phyloP scores from a whole-genome alignment of 495 filamentous ascomycete genomes.

The Acidomyces sp. region DNA sequence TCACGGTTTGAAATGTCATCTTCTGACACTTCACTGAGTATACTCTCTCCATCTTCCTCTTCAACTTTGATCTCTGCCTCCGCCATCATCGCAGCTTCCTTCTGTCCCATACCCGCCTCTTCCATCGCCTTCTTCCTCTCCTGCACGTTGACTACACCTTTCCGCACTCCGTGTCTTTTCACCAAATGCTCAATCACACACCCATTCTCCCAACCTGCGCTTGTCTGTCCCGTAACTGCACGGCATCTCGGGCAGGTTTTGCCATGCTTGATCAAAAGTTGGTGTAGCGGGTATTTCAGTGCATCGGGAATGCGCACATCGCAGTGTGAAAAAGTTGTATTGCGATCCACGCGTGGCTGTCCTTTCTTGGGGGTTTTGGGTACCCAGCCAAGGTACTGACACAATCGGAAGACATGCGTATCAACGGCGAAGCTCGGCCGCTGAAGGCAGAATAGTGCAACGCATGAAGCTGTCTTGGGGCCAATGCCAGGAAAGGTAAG shows the following conservation, averaged over 20 bases:
- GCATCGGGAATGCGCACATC: slow-evolving; percentile 72
- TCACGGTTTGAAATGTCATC: too few species aligned
- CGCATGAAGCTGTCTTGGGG: slow-evolving; percentile 79
- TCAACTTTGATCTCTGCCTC: slow-evolving; percentile 10
- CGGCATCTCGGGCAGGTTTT: slow-evolving; percentile 66
- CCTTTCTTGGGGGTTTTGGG: slow-evolving; percentile 29
- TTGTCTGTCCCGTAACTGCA: slow-evolving; percentile 34
- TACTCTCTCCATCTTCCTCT: slow-evolving; percentile 19
- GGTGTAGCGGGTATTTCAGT: slow-evolving; percentile 79
- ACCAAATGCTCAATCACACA: slow-evolving; percentile 35
- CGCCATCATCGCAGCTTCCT: slow-evolving; percentile 14
- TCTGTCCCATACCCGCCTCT: slow-evolving; percentile 5
- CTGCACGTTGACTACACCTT: slow-evolving; percentile 20
- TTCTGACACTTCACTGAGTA: slow-evolving; percentile 21
- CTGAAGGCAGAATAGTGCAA: slow-evolving; percentile 40
- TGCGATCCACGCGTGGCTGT: slow-evolving; percentile 45
- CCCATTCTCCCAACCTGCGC: slow-evolving; percentile 29
- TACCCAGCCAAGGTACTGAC: slow-evolving; percentile 78
- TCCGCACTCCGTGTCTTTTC: slow-evolving; percentile 27
- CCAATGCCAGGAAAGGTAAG: slow-evolving; percentile 74
- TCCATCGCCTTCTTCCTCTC: slow-evolving; percentile 21
- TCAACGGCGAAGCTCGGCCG: slow-evolving; percentile 34
- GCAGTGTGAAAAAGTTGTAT: slow-evolving; percentile 65
- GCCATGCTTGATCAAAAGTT: slow-evolving; percentile 78
- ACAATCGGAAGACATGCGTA: slow-evolving; percentile 48